phyloP scores from a whole-genome alignment of 2,329 filamentous ascomycete genomes.

The Grosmannia penicillata region DNA sequence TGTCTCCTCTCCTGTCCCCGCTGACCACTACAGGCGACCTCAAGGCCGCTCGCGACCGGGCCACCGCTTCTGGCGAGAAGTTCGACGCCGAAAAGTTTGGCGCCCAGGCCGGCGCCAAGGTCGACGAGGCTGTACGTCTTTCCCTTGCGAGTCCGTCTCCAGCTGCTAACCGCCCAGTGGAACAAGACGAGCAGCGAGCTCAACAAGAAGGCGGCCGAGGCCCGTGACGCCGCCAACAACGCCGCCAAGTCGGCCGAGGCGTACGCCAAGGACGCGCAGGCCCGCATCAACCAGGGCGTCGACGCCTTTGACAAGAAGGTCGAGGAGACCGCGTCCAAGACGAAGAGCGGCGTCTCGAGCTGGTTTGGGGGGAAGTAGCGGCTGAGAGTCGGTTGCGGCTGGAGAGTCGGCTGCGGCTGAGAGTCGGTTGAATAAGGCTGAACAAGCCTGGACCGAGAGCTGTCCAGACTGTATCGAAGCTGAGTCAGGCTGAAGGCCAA shows the following conservation, averaged over 20 bases:
- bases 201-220: conserved; percentile 27
- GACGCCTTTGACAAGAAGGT: conserved; percentile 75
- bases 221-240: conserved; percentile 45
- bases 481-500: too few species aligned
- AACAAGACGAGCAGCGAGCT: conserved; percentile 46
- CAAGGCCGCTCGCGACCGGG: conserved; percentile 49
- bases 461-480: not conserved
- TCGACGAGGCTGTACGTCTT: conserved; percentile 48
- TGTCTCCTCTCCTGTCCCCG: not conserved
- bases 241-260: conserved; percentile 46
- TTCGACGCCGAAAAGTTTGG: conserved; percentile 47
- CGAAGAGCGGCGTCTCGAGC: conserved; percentile 67
- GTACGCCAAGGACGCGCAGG: conserved; percentile 47
- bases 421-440: too few species aligned
- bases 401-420: too few species aligned
- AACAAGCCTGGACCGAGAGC: too few species aligned
- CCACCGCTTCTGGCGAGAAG: conserved; percentile 50
- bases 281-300: conserved; percentile 54
- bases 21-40: conserved; percentile 53
- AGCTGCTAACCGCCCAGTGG: conserved; percentile 24
- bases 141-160: not conserved
- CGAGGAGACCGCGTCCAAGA: conserved; percentile 62
- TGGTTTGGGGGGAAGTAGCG: conserved; percentile 64
- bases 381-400: too few species aligned
- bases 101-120: conserved; percentile 44